phyloP scores from a whole-genome alignment of 306 rosid genomes.

The Prosopis cineraria region DNA sequence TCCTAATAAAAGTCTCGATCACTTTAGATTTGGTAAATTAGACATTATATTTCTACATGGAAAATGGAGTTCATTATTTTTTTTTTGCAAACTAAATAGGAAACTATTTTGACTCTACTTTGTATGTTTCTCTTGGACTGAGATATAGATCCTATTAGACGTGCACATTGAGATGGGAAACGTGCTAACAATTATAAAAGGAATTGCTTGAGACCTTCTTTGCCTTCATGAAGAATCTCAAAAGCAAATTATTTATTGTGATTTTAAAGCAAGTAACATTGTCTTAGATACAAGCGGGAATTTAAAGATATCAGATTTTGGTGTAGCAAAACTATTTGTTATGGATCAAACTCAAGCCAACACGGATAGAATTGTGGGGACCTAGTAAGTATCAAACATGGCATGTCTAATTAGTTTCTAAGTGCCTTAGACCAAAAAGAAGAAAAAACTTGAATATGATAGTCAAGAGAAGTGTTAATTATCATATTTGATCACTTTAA shows the following conservation, averaged over 20 bases:
- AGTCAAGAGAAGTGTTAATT: slow-evolving; percentile 2
- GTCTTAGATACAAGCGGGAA: slow-evolving; percentile 42
- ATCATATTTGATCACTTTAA: neutral
- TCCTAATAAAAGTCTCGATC: slow-evolving; percentile 52
- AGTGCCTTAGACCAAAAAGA: neutral
- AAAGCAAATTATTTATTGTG: slow-evolving; percentile 45
- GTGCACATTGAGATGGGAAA: slow-evolving; percentile 39
- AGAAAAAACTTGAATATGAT: neutral
- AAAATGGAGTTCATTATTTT: neutral
- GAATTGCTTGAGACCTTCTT: slow-evolving; percentile 42
- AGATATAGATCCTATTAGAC: slow-evolving; percentile 36
- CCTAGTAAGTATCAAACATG: slow-evolving; percentile 33
- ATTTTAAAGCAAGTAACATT: slow-evolving; percentile 52
- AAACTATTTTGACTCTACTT: neutral
- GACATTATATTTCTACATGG: neutral
- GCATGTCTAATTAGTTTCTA: neutral
- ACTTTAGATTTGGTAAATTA: slow-evolving; percentile 46
- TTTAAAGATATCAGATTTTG: slow-evolving; percentile 57
- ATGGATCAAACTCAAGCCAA: slow-evolving; percentile 38
- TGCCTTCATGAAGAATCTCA: slow-evolving; percentile 61
- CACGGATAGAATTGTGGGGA: slow-evolving; percentile 44
- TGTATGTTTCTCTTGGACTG: neutral
- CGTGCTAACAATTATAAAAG: slow-evolving; percentile 38
- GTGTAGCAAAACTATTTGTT: slow-evolving; percentile 42
- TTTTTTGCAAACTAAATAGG: neutral